phyloP scores from a whole-genome alignment of 495 filamentous ascomycete species.

The Xylaria longipes region DNA sequence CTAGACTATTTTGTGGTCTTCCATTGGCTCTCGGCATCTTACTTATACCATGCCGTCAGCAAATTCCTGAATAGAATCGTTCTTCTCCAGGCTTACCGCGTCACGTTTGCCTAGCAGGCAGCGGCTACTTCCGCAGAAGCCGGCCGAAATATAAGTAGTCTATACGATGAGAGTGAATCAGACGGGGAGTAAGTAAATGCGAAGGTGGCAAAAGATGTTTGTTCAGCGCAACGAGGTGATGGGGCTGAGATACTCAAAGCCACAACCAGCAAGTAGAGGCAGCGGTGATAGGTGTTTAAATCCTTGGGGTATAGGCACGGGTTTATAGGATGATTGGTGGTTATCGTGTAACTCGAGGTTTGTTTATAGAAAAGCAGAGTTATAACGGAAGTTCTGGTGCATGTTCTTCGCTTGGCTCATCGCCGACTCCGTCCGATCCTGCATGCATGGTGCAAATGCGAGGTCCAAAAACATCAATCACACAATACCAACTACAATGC shows the following conservation, averaged over 20 bases:
- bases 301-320: neutral
- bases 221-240: neutral
- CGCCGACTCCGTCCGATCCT: constrained; percentile 17
- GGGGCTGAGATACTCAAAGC: neutral
- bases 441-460: neutral
- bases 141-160: neutral
- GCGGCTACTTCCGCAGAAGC: neutral
- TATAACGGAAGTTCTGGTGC: neutral
- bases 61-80: neutral
- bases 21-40: neutral
- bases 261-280: neutral
- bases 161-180: neutral
- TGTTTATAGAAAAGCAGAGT: neutral
- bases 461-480: neutral
- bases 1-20: neutral
- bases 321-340: neutral
- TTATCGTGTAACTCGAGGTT: neutral
- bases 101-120: neutral
- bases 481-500: neutral
- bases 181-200: neutral
- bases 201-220: neutral
- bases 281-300: neutral
- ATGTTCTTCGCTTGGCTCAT: neutral
- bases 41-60: constrained; percentile 16
- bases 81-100: constrained; percentile 6